A percentile compares a stretch with the other conserved stretches of the same genome.
These are phyloP conservation scores for Lentinula lateritia DNA, from an alignment of 768 basidiomycete genomes.

Conservation along the genomic window DNA sequence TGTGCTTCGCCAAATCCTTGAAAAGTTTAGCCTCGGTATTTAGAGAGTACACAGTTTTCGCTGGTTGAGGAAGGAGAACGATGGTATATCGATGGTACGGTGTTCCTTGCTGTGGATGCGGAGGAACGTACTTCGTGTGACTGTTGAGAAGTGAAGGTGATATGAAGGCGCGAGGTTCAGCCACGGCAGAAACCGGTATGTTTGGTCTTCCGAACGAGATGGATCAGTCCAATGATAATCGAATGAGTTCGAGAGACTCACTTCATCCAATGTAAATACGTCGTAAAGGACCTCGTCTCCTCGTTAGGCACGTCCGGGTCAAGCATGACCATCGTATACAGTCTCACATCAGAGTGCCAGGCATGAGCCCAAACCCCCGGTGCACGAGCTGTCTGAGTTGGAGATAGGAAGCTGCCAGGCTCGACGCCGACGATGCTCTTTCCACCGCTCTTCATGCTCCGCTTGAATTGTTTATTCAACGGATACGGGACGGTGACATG, in stretches of 20 bases:
- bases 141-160: conserved; percentile 25
- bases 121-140: conserved; percentile 80
- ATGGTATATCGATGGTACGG: conserved; percentile 86
- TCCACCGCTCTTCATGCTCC: conserved; percentile 9
- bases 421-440: conserved; percentile 46
- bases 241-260: conserved; percentile 29
- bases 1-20: not conserved
- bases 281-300: conserved; percentile 54
- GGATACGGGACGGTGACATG: conserved; percentile 45
- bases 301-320: conserved; percentile 93
- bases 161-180: conserved; percentile 15
- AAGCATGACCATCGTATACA: conserved; percentile 86
- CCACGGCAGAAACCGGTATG: conserved; percentile 63
- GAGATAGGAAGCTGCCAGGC: conserved; percentile 57
- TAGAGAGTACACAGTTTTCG: conserved; percentile 6
- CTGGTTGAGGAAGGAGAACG: conserved; percentile 67
- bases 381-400: not conserved
- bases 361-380: conserved; percentile 48
- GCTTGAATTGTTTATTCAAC: conserved; percentile 21
- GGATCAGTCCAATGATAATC: conserved; percentile 6
- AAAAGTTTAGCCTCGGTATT: conserved; percentile 8
- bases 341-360: conserved; percentile 73
- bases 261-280: conserved; percentile 86
- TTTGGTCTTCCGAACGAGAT: conserved; percentile 54
- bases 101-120: conserved; percentile 87